phyloP scores from a whole-genome alignment of 2,329 filamentous ascomycete genomes.

The Trichoderma hamatum region DNA sequence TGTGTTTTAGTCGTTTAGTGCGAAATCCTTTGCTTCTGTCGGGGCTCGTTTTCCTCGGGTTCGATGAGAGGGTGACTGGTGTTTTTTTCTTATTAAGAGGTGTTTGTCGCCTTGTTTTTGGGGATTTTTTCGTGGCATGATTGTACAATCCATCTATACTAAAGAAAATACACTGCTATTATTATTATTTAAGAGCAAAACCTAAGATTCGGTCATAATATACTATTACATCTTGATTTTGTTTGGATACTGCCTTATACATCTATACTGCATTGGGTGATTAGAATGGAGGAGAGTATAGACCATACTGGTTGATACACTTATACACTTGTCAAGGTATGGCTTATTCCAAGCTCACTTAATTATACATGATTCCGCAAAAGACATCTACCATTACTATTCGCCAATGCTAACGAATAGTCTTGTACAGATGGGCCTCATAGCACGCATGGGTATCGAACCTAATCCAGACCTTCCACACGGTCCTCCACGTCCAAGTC shows the following conservation, averaged over 20 bases:
- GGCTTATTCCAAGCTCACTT: neutral
- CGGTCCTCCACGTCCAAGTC: neutral
- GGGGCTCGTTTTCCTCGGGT: constrained; percentile 2
- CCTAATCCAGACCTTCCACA: constrained; percentile 6
- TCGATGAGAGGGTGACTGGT: neutral
- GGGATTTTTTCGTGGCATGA: neutral
- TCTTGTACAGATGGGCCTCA: neutral
- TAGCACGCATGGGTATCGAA: neutral
- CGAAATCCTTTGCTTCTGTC: neutral
- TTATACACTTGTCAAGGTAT: neutral
- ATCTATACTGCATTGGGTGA: neutral
- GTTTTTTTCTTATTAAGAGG: neutral
- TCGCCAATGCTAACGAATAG: neutral
- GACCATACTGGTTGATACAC: neutral
- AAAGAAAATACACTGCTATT: neutral
- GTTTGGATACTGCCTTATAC: neutral
- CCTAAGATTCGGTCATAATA: neutral
- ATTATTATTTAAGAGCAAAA: neutral
- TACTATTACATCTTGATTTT: neutral
- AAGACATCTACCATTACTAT: neutral
- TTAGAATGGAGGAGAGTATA: constrained; percentile 20
- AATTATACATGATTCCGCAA: neutral
- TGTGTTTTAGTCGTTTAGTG: neutral
- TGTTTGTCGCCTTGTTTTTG: neutral
- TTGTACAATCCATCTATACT: neutral